A percentile compares a stretch with the other conserved stretches of the same genome.
phyloP scores from a whole-genome alignment of 2,329 filamentous ascomycete genomes.

The Podosphaera fusca region DNA sequence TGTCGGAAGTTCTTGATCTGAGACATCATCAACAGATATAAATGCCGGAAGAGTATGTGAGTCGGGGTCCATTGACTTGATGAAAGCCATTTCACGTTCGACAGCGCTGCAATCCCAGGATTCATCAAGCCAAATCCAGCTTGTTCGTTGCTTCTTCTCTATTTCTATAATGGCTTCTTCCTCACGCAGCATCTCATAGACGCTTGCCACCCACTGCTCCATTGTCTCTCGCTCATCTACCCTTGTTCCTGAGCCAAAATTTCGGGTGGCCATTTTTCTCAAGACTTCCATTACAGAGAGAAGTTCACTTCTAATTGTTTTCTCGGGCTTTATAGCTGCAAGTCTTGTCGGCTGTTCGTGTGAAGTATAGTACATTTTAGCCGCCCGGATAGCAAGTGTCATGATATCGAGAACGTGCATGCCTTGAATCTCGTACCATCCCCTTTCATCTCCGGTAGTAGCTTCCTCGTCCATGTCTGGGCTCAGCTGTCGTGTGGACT shows the following conservation, averaged over 20 bases:
- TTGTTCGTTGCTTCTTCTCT: conserved; percentile 39
- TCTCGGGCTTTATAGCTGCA: conserved; percentile 71
- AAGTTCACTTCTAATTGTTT: conserved; percentile 61
- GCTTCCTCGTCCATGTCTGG: background rate
- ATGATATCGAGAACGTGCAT: conserved; percentile 81
- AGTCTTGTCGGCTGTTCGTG: conserved; percentile 72
- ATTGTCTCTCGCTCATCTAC: conserved; percentile 58
- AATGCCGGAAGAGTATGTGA: conserved; percentile 42
- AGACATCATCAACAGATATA: conserved; percentile 28
- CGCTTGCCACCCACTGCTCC: conserved; percentile 53
- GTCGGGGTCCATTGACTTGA: conserved; percentile 47
- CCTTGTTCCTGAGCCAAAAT: conserved; percentile 63
- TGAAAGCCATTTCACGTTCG: conserved; percentile 61
- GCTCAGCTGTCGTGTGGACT: conserved; percentile 2
- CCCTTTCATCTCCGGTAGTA: conserved; percentile 16
- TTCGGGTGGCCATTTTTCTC: conserved; percentile 72
- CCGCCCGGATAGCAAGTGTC: conserved; percentile 84
- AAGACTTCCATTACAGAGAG: conserved; percentile 73
- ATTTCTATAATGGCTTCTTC: conserved; percentile 58
- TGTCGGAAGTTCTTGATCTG: conserved; percentile 32
- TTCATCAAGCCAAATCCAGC: conserved; percentile 53
- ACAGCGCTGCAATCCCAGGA: conserved; percentile 56
- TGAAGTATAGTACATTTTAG: conserved; percentile 87
- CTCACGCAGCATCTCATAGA: conserved; percentile 50
- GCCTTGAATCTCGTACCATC: conserved; percentile 72